These are phyloP conservation scores for Eutrema heterophyllum DNA, from an alignment of 345 rosid species.

Conservation along the genomic window DNA sequence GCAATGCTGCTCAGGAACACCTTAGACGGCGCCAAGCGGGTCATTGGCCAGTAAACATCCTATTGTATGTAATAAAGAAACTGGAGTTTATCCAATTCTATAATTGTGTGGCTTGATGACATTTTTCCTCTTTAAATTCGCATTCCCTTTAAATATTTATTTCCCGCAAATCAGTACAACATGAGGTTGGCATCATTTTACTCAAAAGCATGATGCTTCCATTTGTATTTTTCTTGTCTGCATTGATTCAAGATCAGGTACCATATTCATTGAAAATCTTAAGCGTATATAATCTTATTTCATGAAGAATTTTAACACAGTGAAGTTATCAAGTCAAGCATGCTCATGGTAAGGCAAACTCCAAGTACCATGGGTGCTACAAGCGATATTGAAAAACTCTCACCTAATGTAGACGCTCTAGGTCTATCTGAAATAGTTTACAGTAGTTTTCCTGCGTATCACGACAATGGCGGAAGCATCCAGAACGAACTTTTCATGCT, in stretches of 20 bases:
- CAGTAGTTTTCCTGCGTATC: not conserved
- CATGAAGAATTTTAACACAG: not conserved
- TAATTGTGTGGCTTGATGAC: not conserved
- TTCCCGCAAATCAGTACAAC: not conserved
- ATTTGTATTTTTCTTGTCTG: not conserved
- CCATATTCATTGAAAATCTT: not conserved
- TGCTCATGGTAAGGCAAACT: not conserved
- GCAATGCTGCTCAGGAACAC: conserved; percentile 89
- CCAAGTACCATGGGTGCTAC: not conserved
- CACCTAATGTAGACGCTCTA: not conserved
- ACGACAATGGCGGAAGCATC: not conserved
- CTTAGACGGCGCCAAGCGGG: conserved; percentile 75
- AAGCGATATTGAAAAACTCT: not conserved
- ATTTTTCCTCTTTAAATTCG: not conserved
- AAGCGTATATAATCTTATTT: not conserved
- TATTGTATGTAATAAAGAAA: conserved; percentile 2
- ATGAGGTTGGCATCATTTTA: not conserved
- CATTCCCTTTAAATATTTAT: not conserved
- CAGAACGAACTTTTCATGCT: conserved; percentile 25
- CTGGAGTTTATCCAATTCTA: not conserved
- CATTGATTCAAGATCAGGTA: conserved; percentile 1
- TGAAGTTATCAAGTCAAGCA: not conserved
- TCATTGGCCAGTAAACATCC: conserved; percentile 34
- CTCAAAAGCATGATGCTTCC: not conserved
- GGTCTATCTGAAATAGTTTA: conserved; percentile 5